These are phyloP conservation scores for Cystobasidium slooffiae DNA, from an alignment of 1,284 basidiomycete genomes.

Conservation along the genomic window DNA sequence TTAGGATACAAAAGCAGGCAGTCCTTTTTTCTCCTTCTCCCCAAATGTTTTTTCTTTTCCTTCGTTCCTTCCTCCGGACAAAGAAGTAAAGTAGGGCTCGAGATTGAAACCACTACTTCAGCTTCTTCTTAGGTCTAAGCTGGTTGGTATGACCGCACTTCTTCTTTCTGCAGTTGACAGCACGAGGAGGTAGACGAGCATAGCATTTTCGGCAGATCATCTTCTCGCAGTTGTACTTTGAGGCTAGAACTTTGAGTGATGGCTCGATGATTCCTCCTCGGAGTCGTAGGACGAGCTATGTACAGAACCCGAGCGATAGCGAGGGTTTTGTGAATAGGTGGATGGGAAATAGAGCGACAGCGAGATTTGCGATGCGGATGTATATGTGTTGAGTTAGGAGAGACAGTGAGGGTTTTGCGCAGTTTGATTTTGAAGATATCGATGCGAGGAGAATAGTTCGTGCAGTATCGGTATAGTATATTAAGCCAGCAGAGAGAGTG, in stretches of 20 bases:
- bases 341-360: neutral
- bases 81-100: neutral
- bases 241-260: constrained; percentile 92
- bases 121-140: constrained; percentile 95
- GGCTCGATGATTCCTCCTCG: constrained; percentile 99
- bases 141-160: constrained; percentile 89
- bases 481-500: too few relatives aligned
- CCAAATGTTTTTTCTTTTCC: too few relatives aligned
- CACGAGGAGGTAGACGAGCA: constrained; percentile 96
- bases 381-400: too few relatives aligned
- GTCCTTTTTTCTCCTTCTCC: too few relatives aligned
- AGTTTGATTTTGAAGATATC: too few relatives aligned
- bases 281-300: constrained; percentile 56
- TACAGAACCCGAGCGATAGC: neutral
- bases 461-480: too few relatives aligned
- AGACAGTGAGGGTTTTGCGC: too few relatives aligned
- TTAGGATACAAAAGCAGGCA: too few relatives aligned
- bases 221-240: constrained; percentile 76
- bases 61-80: neutral
- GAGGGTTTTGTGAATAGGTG: neutral
- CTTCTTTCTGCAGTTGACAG: constrained; percentile 82
- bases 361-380: too few relatives aligned
- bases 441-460: too few relatives aligned
- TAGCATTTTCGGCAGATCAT: constrained; percentile 99
- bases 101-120: constrained; percentile 72